Conservation (phyloP, 371 early-diverging fungal species). For the Parasitella parasitica region DNA sequence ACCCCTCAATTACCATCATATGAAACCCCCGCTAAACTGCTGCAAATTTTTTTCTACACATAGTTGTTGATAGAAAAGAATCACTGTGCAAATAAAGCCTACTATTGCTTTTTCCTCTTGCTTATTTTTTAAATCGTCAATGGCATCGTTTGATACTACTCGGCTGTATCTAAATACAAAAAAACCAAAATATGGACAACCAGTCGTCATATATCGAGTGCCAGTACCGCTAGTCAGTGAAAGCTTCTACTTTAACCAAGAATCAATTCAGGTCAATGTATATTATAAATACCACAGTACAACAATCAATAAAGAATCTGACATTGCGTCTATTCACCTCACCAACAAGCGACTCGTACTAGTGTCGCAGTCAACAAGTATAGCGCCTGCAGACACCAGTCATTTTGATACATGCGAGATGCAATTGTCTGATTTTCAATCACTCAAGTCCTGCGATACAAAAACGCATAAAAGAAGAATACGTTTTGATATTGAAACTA, state of each 20-base stretch:
- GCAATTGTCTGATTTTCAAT: slow-evolving; percentile 1
- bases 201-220: not conserved
- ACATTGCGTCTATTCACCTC: slow-evolving; percentile 3
- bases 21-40: not conserved
- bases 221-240: slow-evolving; percentile 4
- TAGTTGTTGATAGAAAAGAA: not conserved
- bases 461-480: not conserved
- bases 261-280: not conserved
- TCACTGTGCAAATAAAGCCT: not conserved
- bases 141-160: slow-evolving; percentile 5
- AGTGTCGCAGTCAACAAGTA: slow-evolving; percentile 6
- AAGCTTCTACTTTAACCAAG: slow-evolving; percentile 13
- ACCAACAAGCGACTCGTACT: slow-evolving; percentile 11
- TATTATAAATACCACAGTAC: not conserved
- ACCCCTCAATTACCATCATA: not conserved
- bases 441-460: slow-evolving; percentile 6
- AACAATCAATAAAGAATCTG: not conserved
- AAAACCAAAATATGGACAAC: not conserved
- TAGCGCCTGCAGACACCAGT: not conserved
- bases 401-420: slow-evolving; percentile 6
- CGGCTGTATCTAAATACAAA: slow-evolving; percentile 3
- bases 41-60: not conserved
- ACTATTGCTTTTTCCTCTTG: not conserved
- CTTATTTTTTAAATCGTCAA: not conserved
- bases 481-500: slow-evolving; percentile 3